Base-by-base conservation (phyloP, 306 rosid species). In the Oxytropis ochrocephala region DNA sequence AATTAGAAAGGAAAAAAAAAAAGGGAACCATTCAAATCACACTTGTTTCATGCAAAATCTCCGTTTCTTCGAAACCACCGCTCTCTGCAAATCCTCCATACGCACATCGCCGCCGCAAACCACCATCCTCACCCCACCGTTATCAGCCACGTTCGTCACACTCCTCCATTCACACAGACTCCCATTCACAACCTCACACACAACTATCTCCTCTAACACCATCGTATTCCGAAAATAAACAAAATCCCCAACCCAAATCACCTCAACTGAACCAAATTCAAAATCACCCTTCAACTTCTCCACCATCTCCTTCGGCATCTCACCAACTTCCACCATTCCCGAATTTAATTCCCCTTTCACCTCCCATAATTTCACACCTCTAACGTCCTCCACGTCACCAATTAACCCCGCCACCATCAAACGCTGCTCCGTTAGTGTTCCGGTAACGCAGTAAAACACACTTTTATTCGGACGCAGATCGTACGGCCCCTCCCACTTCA, bases 291-390 rank as follows among this genome's bases (percentile, higher is more conserved):
- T 75, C 18, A 93, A 0, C 76, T 78, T 88, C 66, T 50, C 68
- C 64, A 86, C 75, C 81, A 86, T 58, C 80, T 48, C 80, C 70
- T 35, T 67, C 8, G 96, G 95, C 96, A 89, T 86, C 81, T 88
- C 92, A 1, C 88, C 88, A 0, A 89, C 47, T 59, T 78, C 81
- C 69, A 70, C 74, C 58, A 30, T 46, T 14, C 16, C 72, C 60
- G 64, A 63, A 61, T 84, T 71, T 39, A 60, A 53, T 67, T 66
- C 86, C 12, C 77, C 86, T 1, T 47, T 69, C 49, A 80, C 77
- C 38, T 70, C 80, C 90, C 93, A 85, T 57, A 86, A 11, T 69
- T 79, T 90, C 49, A 92, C 69, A 10, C 81, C 42, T 36, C 19
- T 54, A 52, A 81, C 55, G 27, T 82, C 64, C 73, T 54, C 85